Conservation (phyloP, 306 rosid genomes). For the Quercus aquifolioides region DNA sequence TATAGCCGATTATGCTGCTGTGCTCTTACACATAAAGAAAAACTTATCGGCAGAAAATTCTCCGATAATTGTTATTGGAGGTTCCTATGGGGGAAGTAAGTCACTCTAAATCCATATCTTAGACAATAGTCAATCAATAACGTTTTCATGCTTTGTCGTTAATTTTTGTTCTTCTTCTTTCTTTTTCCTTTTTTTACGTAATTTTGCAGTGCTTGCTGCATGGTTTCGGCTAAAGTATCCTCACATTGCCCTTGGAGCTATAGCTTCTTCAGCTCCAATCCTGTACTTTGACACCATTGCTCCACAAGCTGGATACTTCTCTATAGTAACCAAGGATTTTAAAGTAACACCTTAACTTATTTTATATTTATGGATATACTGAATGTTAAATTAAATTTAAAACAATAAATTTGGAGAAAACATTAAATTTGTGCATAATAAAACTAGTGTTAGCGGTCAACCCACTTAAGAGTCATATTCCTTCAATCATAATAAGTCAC, state of each 20-base stretch:
- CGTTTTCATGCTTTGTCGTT: not conserved
- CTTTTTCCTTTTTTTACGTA: not conserved
- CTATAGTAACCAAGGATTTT: slow-evolving; percentile 38
- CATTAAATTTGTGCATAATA: no score
- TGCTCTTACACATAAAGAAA: slow-evolving; percentile 42
- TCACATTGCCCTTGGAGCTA: slow-evolving; percentile 50
- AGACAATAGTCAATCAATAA: not conserved
- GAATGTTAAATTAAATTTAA: not conserved
- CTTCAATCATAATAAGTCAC: no score
- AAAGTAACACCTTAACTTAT: slow-evolving; percentile 16
- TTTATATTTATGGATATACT: not conserved
- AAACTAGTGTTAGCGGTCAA: no score
- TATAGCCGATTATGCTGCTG: slow-evolving; percentile 53
- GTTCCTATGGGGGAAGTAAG: slow-evolving; percentile 68
- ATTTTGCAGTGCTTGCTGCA: slow-evolving; percentile 50
- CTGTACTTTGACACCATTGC: slow-evolving; percentile 44
- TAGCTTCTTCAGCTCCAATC: slow-evolving; percentile 66
- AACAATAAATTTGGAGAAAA: not conserved
- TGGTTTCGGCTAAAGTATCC: slow-evolving; percentile 68
- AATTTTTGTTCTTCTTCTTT: no score
- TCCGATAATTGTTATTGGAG: slow-evolving; percentile 52
- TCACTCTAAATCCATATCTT: not conserved
- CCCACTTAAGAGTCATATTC: no score
- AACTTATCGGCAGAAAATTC: slow-evolving; percentile 29
- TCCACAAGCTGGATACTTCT: slow-evolving; percentile 42